Evolutionary conservation across 352 stramenopile genomes (phyloP).

Genomic region (Globisporangium emineosum): DNA sequence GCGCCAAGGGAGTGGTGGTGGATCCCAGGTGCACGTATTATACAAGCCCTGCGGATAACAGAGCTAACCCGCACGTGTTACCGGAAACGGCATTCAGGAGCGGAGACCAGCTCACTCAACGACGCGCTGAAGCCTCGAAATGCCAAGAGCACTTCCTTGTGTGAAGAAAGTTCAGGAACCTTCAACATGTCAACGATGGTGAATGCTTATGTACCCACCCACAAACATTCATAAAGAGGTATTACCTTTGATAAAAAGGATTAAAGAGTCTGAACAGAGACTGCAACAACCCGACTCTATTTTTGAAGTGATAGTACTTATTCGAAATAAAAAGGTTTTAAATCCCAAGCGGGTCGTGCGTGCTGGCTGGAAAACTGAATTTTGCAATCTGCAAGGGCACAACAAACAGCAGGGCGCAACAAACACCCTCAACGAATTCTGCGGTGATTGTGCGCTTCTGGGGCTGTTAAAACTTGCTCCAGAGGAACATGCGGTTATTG

Average conservation of each 20-base stretch:
- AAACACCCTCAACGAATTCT: neutral
- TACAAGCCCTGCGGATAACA: neutral
- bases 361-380: neutral
- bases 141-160: neutral
- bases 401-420: too few species aligned
- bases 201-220: neutral
- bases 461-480: too few species aligned
- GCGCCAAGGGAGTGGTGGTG: neutral
- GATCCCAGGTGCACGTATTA: neutral
- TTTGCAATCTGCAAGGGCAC: neutral
- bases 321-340: neutral
- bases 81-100: neutral
- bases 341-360: neutral
- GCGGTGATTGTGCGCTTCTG: neutral
- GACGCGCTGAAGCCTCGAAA: neutral
- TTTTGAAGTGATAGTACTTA: neutral
- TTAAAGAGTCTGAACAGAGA: neutral
- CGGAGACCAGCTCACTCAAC: neutral
- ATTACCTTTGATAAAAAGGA: too few species aligned
- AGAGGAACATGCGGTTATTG: neutral
- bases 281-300: neutral
- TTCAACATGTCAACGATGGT: neutral
- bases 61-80: too few species aligned
- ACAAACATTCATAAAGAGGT: neutral
- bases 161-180: too few species aligned